Percentiles rank a stretch among this genome's conserved stretches.
Conservation (phyloP, 106 monocot genomes). For the Iris macrosiphon region DNA sequence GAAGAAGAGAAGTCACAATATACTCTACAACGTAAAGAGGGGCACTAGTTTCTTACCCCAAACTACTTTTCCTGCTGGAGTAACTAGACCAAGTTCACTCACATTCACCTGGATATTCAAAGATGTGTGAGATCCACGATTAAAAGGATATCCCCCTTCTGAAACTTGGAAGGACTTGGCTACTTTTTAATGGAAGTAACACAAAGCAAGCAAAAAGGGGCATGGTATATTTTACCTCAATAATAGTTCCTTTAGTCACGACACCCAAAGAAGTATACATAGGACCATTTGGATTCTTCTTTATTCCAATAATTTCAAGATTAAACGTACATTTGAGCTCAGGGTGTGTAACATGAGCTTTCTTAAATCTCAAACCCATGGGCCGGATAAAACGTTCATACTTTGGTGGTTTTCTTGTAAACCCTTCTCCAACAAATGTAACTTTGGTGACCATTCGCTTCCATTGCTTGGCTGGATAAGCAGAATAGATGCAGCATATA, state of each 20-base stretch:
- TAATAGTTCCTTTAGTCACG: slow-evolving; percentile 79
- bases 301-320: slow-evolving; percentile 79
- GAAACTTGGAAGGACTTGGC: too few relatives aligned
- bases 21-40: too few relatives aligned
- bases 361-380: slow-evolving; percentile 61
- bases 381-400: slow-evolving; percentile 87
- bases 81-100: slow-evolving; percentile 85
- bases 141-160: too few relatives aligned
- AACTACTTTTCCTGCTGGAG: slow-evolving; percentile 89
- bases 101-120: slow-evolving; percentile 59
- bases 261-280: slow-evolving; percentile 90
- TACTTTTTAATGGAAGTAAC: too few relatives aligned
- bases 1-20: too few relatives aligned
- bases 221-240: slow-evolving; percentile 52
- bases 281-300: slow-evolving; percentile 85
- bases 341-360: slow-evolving; percentile 88
- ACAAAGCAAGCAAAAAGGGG: too few relatives aligned
- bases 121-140: too few relatives aligned
- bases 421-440: slow-evolving; percentile 70
- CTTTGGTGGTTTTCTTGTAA: slow-evolving; percentile 88
- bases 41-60: slow-evolving; percentile 63
- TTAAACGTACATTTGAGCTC: slow-evolving; percentile 92
- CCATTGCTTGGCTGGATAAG: slow-evolving; percentile 76
- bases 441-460: slow-evolving; percentile 94
- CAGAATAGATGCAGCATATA: too few relatives aligned